Conservation (phyloP, 2,329 filamentous ascomycete species). For the Phoma herbarum region DNA sequence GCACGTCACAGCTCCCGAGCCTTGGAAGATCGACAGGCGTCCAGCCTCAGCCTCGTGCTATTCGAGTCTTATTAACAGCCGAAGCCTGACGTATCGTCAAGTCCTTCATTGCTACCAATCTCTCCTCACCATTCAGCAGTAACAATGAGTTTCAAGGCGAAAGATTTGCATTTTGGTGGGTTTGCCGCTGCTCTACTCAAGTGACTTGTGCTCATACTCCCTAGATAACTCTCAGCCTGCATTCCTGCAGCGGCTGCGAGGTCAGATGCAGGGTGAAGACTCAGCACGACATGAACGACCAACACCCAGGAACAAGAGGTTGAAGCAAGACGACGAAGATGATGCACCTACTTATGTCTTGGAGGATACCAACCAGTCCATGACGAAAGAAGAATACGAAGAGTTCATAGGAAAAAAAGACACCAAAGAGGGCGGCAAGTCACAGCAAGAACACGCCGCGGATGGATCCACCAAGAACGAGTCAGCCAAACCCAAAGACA, state of each 20-base stretch:
- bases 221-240: constrained; percentile 62
- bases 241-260: constrained; percentile 59
- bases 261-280: constrained; percentile 62
- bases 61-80: constrained; percentile 9
- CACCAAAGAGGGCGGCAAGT: constrained; percentile 19
- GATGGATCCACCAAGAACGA: constrained; percentile 11
- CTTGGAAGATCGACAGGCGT: constrained; percentile 22
- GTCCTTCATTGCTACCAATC: background rate
- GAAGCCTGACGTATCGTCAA: background rate
- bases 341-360: constrained; percentile 80
- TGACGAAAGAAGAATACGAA: constrained; percentile 61
- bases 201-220: constrained; percentile 47
- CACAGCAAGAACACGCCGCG: constrained; percentile 14
- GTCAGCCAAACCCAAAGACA: constrained; percentile 36
- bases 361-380: constrained; percentile 72
- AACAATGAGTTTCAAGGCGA: constrained; percentile 68
- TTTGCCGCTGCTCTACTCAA: background rate
- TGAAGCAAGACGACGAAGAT: constrained; percentile 71
- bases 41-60: constrained; percentile 19
- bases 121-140: background rate
- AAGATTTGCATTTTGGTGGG: constrained; percentile 72
- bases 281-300: constrained; percentile 56
- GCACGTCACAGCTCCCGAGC: constrained; percentile 12
- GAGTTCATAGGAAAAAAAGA: constrained; percentile 51
- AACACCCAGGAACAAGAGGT: constrained; percentile 54